Base-by-base conservation (phyloP, 129 eudicot species). In the Centaurea solstitialis region DNA sequence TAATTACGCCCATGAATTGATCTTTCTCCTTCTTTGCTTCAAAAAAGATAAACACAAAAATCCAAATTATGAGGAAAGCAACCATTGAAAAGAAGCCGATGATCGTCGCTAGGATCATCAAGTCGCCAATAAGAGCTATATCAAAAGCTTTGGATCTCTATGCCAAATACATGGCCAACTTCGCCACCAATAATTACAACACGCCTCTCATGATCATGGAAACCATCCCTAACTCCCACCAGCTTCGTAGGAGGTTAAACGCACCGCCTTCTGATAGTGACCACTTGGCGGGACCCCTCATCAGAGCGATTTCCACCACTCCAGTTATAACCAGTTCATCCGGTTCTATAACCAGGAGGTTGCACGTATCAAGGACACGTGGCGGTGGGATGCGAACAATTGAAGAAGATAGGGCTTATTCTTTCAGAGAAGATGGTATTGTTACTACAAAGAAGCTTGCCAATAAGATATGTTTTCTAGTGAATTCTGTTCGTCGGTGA, bases 391-490 rank as follows among this genome's bases (percentile, higher is more conserved):
- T 76, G 71, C 41, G 35, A 33, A 61, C 79, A 33, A 76, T 76
- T 33, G 23, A 76, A 59, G 79, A 76, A 76, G 79, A 76, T 76
- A 61, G 79, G 18, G 30, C 71, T 33, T 33, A 68, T 20, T 76
- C 79, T 35, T 76, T 76, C 30, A 76, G 50, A 40, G 79, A 76
- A n/a, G 79, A 76, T 76, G 70, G 71, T 61, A 66, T 76, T 76
- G 79, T 35, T 18, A 18, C 70, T 61, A 76, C 38, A 12, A 61
- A 59, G 71, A 76, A 18, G 22, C 20, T 75, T 20, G 21, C 50
- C 12, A 59, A 20, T 35, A 76, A 76, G 70, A 33, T 76, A 59
- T 76, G 79, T 37, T 76, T 76, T 59, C 39, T 76, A 61, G 71
- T 76, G 6, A 61, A 76, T 30, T 76, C 21, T 76, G 37, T 76